A percentile compares a stretch with the other conserved stretches of the same genome.
These are phyloP conservation scores for Symbiodinium pilosum DNA, from an alignment of 73 alveolate genomes.

Conservation along the genomic window DNA sequence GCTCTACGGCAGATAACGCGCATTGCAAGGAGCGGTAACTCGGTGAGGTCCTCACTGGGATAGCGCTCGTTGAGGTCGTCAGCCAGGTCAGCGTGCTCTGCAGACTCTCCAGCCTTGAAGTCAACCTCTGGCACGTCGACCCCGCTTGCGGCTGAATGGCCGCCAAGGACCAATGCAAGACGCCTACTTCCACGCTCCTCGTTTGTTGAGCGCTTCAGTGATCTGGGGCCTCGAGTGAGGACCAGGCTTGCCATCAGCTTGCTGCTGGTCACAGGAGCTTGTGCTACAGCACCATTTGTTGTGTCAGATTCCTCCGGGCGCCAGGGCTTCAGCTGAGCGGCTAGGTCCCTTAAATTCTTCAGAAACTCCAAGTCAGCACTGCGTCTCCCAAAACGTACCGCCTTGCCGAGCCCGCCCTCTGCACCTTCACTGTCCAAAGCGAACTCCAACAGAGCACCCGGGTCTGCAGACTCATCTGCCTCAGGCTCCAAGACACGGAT, in stretches of 20 bases:
- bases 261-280: not conserved
- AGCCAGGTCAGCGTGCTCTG: conserved; percentile 40
- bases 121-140: conserved; percentile 85
- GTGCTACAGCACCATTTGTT: not conserved
- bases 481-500: conserved; percentile 55
- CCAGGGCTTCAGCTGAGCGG: conserved; percentile 83
- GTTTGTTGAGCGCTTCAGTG: conserved; percentile 73
- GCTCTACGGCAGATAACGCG: conserved; percentile 87
- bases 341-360: conserved; percentile 45
- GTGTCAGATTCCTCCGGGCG: conserved; percentile 30
- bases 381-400: conserved; percentile 60
- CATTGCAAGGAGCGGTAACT: conserved; percentile 79
- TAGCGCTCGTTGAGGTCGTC: conserved; percentile 83
- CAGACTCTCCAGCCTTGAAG: conserved; percentile 72
- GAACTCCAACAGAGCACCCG: conserved; percentile 59
- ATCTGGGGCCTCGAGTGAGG: conserved; percentile 37
- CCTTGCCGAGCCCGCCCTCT: conserved; percentile 76
- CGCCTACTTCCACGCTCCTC: conserved; percentile 93
- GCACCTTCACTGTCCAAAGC: conserved; percentile 92
- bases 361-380: conserved; percentile 66
- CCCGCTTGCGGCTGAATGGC: conserved; percentile 56
- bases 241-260: conserved; percentile 86
- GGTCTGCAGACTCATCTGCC: conserved; percentile 47
- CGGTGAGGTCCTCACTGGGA: conserved; percentile 70
- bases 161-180: conserved; percentile 54